Percentiles rank a stretch among this genome's conserved stretches.
Conservation (phyloP, 306 rosid genomes). For the Cicer bijugum region DNA sequence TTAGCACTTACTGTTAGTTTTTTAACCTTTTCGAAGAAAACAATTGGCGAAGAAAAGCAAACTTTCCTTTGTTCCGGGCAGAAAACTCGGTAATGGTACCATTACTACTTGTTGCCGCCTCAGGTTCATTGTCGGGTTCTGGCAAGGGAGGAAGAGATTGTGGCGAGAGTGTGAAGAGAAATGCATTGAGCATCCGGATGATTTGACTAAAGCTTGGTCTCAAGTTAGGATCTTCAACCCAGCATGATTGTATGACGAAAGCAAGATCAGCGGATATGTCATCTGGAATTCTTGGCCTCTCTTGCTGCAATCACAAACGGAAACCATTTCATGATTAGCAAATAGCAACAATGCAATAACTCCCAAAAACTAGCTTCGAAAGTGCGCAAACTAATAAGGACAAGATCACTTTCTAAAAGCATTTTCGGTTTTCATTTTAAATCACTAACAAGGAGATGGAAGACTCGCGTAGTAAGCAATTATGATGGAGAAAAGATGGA, state of each 20-base stretch:
- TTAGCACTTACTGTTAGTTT: conserved; percentile 64
- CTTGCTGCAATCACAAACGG: conserved; percentile 76
- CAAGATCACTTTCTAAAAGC: no score
- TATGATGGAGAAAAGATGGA: no score
- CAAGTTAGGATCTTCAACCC: conserved; percentile 92
- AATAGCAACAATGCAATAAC: conserved; percentile 36
- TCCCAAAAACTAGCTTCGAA: conserved; percentile 5
- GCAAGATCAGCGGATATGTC: conserved; percentile 78
- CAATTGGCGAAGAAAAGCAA: conserved; percentile 76
- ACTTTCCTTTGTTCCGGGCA: conserved; percentile 73
- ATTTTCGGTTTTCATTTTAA: no score
- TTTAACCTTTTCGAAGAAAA: conserved; percentile 80
- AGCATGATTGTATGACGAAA: conserved; percentile 83
- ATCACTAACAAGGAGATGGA: no score
- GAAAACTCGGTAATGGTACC: conserved; percentile 67
- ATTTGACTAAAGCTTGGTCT: conserved; percentile 90
- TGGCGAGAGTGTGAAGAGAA: conserved; percentile 71
- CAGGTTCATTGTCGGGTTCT: conserved; percentile 54
- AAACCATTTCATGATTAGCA: conserved; percentile 39
- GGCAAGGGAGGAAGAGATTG: conserved; percentile 56
- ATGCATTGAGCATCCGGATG: conserved; percentile 77
- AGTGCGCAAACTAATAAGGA: background rate
- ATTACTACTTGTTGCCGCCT: conserved; percentile 62
- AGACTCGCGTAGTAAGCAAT: no score
- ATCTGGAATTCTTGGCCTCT: conserved; percentile 80